Evolutionary conservation across 148 eudicot species (phyloP).

Genomic region (Camellia japonica): DNA sequence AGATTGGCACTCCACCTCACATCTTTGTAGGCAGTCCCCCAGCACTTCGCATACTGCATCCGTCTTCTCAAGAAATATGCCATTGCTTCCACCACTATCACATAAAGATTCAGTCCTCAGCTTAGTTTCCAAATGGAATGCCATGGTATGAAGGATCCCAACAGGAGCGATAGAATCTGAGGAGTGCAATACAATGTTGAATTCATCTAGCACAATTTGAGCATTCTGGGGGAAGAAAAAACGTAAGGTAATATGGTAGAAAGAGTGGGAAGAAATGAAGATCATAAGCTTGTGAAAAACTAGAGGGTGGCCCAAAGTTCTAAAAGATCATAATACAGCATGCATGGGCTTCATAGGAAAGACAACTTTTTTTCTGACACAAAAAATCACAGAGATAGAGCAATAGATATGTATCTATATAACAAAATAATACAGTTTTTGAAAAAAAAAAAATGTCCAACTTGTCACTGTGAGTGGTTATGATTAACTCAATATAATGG

Average conservation of each 20-base stretch:
- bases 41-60: constrained; percentile 58
- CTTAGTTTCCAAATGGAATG: constrained; percentile 81
- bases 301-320: background rate
- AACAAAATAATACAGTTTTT: too few species aligned
- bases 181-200: constrained; percentile 73
- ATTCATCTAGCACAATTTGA: constrained; percentile 75
- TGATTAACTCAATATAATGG: too few species aligned
- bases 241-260: background rate
- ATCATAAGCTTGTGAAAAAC: background rate
- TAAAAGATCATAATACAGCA: background rate
- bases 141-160: constrained; percentile 89
- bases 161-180: constrained; percentile 92
- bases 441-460: too few species aligned
- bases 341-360: constrained; percentile 6
- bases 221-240: constrained; percentile 68
- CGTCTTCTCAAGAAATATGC: constrained; percentile 29
- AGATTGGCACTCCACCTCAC: constrained; percentile 27
- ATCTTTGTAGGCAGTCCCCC: constrained; percentile 43
- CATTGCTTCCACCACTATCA: constrained; percentile 31
- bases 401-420: background rate
- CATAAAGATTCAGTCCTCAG: constrained; percentile 23
- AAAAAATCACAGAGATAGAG: background rate
- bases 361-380: background rate
- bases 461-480: too few species aligned
- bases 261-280: background rate